Conservation (phyloP, 2,329 filamentous ascomycete genomes). For the Lecanosticta acicola region DNA sequence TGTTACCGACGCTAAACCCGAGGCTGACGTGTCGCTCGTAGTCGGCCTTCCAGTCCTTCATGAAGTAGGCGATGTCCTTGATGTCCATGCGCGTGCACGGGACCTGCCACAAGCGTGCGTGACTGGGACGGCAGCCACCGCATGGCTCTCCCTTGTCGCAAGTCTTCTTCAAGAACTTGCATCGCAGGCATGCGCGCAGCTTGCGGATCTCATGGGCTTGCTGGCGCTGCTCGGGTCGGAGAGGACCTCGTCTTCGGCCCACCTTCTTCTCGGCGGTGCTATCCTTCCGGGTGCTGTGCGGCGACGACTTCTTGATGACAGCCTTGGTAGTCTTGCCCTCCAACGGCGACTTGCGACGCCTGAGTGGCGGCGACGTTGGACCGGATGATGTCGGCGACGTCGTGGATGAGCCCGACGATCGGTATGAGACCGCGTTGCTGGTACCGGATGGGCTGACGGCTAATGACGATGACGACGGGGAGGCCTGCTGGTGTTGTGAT, state of each 20-base stretch:
- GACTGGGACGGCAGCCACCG: constrained; percentile 88
- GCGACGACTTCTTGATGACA: constrained; percentile 65
- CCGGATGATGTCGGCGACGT: constrained; percentile 32
- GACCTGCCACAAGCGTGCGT: constrained; percentile 93
- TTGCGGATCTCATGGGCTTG: constrained; percentile 97
- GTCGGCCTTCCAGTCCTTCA: constrained; percentile 99
- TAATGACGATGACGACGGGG: constrained; percentile 24
- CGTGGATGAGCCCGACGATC: constrained; percentile 28
- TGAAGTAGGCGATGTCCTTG: constrained; percentile 96
- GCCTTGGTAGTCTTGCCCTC: constrained; percentile 75
- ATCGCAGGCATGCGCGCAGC: constrained; percentile 83
- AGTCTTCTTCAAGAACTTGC: constrained; percentile 99
- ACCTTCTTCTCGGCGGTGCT: constrained; percentile 79
- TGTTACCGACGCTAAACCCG: constrained; percentile 87
- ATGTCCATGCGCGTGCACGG: constrained; percentile 97
- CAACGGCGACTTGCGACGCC: constrained; percentile 53
- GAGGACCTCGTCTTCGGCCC: constrained; percentile 79
- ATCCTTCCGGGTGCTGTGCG: constrained; percentile 67
- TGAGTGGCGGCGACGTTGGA: constrained; percentile 51
- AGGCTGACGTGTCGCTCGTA: constrained; percentile 85
- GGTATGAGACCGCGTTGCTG: constrained; percentile 19
- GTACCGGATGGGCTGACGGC: constrained; percentile 25
- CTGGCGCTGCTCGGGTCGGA: constrained; percentile 88
- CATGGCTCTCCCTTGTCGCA: constrained; percentile 97
- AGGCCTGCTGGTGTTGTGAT: constrained; percentile 23